Conservation (phyloP, 768 basidiomycete genomes). For the Coprinopsis cinerea region DNA sequence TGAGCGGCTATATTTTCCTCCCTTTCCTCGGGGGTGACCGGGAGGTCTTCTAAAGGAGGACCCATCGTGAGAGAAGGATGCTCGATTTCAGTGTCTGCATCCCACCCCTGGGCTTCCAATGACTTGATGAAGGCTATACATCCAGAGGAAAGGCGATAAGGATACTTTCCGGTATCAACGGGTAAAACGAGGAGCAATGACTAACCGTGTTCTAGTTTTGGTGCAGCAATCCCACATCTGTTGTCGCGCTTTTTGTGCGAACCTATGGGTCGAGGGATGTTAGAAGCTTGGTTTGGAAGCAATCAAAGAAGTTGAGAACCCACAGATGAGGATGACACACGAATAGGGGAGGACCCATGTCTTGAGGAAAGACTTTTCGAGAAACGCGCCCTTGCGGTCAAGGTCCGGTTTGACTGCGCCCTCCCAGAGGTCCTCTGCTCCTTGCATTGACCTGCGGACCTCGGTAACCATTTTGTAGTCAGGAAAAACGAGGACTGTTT, state of each 20-base stretch:
- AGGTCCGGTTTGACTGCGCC: slow-evolving; percentile 55
- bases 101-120: slow-evolving; percentile 67
- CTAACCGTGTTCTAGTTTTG: slow-evolving; percentile 71
- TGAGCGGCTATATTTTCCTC: slow-evolving; percentile 49
- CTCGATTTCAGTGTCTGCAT: slow-evolving; percentile 68
- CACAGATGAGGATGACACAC: slow-evolving; percentile 86
- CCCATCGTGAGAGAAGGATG: slow-evolving; percentile 43
- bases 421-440: slow-evolving; percentile 68
- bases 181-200: slow-evolving; percentile 9
- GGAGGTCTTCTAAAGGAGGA: slow-evolving; percentile 55
- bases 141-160: slow-evolving; percentile 14
- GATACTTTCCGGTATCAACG: slow-evolving; percentile 12
- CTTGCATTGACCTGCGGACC: slow-evolving; percentile 54
- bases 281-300: slow-evolving; percentile 2
- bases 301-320: slow-evolving; percentile 22
- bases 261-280: slow-evolving; percentile 39
- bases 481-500: slow-evolving; percentile 86
- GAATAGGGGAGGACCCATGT: slow-evolving; percentile 87
- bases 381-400: slow-evolving; percentile 38
- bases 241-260: slow-evolving; percentile 94
- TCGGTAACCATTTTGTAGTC: slow-evolving; percentile 84
- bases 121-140: slow-evolving; percentile 53
- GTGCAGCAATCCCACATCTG: slow-evolving; percentile 83
- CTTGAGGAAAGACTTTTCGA: slow-evolving; percentile 44
- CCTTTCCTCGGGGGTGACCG: slow-evolving; percentile 45